Base-by-base conservation (phyloP, 2,329 filamentous ascomycete species). In the Stachybotrys chartarum region DNA sequence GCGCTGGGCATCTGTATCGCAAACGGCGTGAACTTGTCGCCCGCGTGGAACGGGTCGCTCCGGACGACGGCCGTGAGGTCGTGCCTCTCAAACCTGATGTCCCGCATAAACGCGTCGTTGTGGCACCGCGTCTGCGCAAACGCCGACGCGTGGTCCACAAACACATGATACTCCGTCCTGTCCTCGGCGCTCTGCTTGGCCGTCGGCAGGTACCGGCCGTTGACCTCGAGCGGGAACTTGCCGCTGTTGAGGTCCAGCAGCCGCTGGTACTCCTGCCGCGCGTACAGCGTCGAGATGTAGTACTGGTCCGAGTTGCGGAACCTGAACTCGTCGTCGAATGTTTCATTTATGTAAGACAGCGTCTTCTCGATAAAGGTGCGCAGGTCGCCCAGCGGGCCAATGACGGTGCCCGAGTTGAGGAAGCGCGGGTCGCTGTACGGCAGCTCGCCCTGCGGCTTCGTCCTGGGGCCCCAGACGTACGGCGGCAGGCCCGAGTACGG, bases 61-160 rank as follows among this genome's bases (percentile, higher is more conserved):
- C 8, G 10, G 11, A 47, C 45, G 8, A 12, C 45, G 11, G 45
- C 45, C 45, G 11, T 12, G 45, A 17, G 18, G 17, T 47, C 45
- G n/a, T 17, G 8, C 16, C 6, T 8, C 10, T n/a, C 8, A n/a
- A 12, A 47, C 17, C n/a, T 10, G 45, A 47, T 10, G 4, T 47
- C 18, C 10, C 6, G 45, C 45, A 47, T 47, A 17, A 47, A 47
- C 7, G 45, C 45, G 45, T 47, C 45, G n/a, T 47, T 47, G 45
- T 47, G 45, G 45, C 45, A 47, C 17, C 45, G 45, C 7, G 45
- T 47, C 7, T 59, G 60, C 59, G 82, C 79, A 60, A 80, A 82
- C 50, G 77, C 72, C 10, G 57, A 59, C 8, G 63, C 61, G 10
- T 59, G 56, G 30, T 63, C 61, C 11, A 61, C 59, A 0, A 57